Conservation (phyloP, 1,284 basidiomycete genomes). For the Apiotrichum akiyoshidainum region DNA sequence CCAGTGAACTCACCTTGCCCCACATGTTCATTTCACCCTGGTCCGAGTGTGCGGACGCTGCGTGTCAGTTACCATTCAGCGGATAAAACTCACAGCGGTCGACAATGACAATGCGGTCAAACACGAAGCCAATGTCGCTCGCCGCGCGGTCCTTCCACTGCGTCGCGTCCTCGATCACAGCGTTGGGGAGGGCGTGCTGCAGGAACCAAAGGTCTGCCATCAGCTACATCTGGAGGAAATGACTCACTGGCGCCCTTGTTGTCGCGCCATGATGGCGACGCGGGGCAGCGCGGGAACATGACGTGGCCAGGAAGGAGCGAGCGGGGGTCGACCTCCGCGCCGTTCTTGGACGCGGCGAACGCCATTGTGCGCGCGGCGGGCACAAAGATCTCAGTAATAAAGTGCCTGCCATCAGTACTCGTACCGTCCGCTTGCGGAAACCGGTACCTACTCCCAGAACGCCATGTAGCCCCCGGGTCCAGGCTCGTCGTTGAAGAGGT, state of each 20-base stretch:
- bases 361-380: constrained; percentile 33
- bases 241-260: constrained; percentile 32
- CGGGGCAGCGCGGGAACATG: constrained; percentile 37
- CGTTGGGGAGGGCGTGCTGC: constrained; percentile 31
- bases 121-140: constrained; percentile 32
- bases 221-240: neutral
- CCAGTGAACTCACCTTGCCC: constrained; percentile 32
- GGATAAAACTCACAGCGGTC: constrained; percentile 39
- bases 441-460: constrained; percentile 26
- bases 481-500: constrained; percentile 43
- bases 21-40: constrained; percentile 31
- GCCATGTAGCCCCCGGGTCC: constrained; percentile 27
- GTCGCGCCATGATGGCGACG: constrained; percentile 37
- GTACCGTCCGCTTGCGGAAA: neutral
- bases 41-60: constrained; percentile 41
- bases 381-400: constrained; percentile 35
- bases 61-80: neutral
- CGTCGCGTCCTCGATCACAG: constrained; percentile 36
- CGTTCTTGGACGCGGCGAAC: neutral
- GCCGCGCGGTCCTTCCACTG: constrained; percentile 33
- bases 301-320: constrained; percentile 27
- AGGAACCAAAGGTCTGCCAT: constrained; percentile 44
- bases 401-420: constrained; percentile 27
- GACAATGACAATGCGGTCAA: constrained; percentile 45
- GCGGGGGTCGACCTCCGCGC: neutral